Conservation (phyloP, 2,329 filamentous ascomycete species). For the Pyrenophora tritici-repentis region DNA sequence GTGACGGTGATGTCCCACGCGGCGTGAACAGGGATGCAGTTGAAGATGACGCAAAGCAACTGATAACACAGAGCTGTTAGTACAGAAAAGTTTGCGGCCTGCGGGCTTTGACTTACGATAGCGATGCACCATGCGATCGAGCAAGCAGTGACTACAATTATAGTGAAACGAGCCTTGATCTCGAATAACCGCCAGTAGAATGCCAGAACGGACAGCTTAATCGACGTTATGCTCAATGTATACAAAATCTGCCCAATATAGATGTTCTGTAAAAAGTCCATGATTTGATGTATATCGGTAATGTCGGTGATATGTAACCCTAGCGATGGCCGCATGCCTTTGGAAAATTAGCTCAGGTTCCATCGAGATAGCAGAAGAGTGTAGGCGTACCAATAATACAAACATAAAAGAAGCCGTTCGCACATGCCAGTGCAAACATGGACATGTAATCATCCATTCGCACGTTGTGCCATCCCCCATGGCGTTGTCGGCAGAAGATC, state of each 20-base stretch:
- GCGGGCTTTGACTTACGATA: conserved; percentile 12
- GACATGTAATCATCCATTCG: conserved; percentile 26
- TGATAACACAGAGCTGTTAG: conserved; percentile 7
- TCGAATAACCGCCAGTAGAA: conserved; percentile 36
- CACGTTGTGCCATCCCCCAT: conserved; percentile 30
- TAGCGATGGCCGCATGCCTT: conserved; percentile 23
- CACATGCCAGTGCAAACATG: conserved; percentile 19
- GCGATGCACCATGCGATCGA: conserved; percentile 26
- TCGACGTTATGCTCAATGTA: conserved; percentile 16
- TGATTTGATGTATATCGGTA: conserved; percentile 9
- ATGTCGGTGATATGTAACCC: conserved; percentile 20
- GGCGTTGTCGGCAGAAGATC: conserved; percentile 25
- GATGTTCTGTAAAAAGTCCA: conserved; percentile 22
- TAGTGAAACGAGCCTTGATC: conserved; percentile 18
- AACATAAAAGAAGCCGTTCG: conserved; percentile 24
- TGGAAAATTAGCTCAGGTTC: neutral
- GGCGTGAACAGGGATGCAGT: conserved; percentile 25
- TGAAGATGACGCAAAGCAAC: conserved; percentile 26
- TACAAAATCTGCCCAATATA: conserved; percentile 30
- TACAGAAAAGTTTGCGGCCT: neutral
- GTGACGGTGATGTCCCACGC: conserved; percentile 30
- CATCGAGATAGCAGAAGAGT: neutral
- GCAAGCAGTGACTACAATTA: conserved; percentile 15
- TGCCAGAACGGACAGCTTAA: conserved; percentile 32
- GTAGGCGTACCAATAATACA: conserved; percentile 26